Evolutionary conservation across 495 filamentous ascomycete genomes (phyloP).

Genomic region (Hyaloscypha hepaticicola): DNA sequence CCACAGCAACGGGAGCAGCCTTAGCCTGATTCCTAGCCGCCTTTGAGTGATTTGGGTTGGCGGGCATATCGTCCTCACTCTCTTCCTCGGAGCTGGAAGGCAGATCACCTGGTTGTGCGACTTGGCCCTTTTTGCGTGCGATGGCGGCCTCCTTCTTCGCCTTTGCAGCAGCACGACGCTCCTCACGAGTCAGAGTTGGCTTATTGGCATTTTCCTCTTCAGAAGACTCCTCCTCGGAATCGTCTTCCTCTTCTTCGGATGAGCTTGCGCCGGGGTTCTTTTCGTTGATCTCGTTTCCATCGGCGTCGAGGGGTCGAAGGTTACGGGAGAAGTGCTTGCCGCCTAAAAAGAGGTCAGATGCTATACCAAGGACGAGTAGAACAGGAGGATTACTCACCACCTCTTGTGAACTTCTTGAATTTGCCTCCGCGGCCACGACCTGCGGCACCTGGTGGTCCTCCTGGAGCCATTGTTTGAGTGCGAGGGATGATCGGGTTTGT

Average conservation of each 20-base stretch:
- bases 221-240: constrained; percentile 47
- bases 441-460: constrained; percentile 48
- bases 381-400: constrained; percentile 57
- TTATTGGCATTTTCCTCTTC: constrained; percentile 48
- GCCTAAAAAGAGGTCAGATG: constrained; percentile 50
- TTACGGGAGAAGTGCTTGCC: constrained; percentile 94
- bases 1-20: constrained; percentile 37
- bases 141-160: constrained; percentile 88
- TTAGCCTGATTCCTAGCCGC: constrained; percentile 54
- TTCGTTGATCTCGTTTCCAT: constrained; percentile 75
- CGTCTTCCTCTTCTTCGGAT: constrained; percentile 47
- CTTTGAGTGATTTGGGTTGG: constrained; percentile 88
- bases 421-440: constrained; percentile 80
- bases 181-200: constrained; percentile 71
- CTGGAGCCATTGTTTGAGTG: constrained; percentile 55
- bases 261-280: constrained; percentile 50
- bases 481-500: background rate
- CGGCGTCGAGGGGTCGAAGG: constrained; percentile 78
- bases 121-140: constrained; percentile 59
- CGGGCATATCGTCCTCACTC: constrained; percentile 69
- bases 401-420: constrained; percentile 88
- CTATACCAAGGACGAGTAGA: background rate
- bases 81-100: constrained; percentile 68
- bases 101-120: constrained; percentile 77
- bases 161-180: constrained; percentile 85